Evolutionary conservation across 805 yeast species (phyloP).

Genomic region (Candida argentea): DNA sequence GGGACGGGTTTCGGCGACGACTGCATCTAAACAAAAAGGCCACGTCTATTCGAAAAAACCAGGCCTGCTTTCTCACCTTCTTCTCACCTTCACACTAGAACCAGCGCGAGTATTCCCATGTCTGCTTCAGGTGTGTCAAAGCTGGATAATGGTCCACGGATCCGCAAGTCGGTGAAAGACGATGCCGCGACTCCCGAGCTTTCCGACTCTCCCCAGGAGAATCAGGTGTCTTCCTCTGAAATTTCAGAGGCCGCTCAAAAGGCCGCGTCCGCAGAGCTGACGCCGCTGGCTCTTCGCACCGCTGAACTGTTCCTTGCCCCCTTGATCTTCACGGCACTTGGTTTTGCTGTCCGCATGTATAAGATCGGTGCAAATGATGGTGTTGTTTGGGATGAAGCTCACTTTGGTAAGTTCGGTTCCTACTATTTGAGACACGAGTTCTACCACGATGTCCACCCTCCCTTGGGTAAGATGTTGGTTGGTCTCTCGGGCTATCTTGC

Average conservation of each 20-base stretch:
- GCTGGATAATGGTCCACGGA: too few species aligned
- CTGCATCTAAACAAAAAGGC: too few species aligned
- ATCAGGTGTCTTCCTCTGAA: slow-evolving; percentile 1
- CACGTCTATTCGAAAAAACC: too few species aligned
- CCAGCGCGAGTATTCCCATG: too few species aligned
- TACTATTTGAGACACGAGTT: slow-evolving; percentile 80
- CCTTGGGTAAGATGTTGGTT: slow-evolving; percentile 87
- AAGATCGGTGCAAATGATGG: slow-evolving; percentile 57
- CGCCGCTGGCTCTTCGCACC: too few species aligned
- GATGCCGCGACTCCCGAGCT: too few species aligned
- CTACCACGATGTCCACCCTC: slow-evolving; percentile 97
- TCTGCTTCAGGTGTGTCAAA: slow-evolving; percentile 14
- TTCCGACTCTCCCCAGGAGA: too few species aligned
- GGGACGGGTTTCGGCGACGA: too few species aligned
- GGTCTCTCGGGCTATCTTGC: slow-evolving; percentile 82
- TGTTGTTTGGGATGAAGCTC: slow-evolving; percentile 98
- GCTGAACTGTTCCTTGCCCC: slow-evolving; percentile 23
- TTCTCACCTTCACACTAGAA: too few species aligned
- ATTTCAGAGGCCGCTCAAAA: slow-evolving; percentile 6
- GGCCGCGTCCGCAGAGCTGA: slow-evolving; percentile 9
- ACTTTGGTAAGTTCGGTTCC: slow-evolving; percentile 94
- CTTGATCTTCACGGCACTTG: slow-evolving; percentile 23
- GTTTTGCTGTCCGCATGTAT: slow-evolving; percentile 54
- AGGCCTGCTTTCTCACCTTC: too few species aligned
- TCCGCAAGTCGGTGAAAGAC: too few species aligned